A percentile compares a stretch with the other conserved stretches of the same genome.
Evolutionary conservation across 2,329 filamentous ascomycete genomes (phyloP).

Genomic region (Arthrobotrys entomopaga): DNA sequence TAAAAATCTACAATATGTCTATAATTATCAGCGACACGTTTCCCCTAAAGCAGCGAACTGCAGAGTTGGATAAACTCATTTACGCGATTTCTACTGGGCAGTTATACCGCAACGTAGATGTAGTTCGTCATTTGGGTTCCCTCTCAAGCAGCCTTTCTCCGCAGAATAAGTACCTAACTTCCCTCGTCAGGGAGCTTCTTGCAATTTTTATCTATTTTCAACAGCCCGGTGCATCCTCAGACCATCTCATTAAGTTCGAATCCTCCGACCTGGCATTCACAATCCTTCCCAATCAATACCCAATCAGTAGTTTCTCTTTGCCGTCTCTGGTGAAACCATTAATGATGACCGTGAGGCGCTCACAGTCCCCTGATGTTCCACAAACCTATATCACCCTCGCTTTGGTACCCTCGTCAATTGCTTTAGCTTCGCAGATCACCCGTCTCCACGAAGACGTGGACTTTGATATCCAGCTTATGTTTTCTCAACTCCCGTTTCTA

Average conservation of each 20-base stretch:
- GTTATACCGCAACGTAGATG: slow-evolving; percentile 1
- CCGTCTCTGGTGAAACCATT: not conserved
- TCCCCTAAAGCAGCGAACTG: not conserved
- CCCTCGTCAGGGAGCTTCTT: not conserved
- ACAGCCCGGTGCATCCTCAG: no score
- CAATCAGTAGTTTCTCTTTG: not conserved
- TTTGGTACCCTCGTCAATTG: not conserved
- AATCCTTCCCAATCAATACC: not conserved
- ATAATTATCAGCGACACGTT: not conserved
- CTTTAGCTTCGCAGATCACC: not conserved
- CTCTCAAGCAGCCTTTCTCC: not conserved
- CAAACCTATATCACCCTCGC: slow-evolving; percentile 10
- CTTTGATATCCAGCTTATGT: slow-evolving; percentile 33
- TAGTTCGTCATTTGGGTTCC: not conserved
- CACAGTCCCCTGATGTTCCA: not conserved
- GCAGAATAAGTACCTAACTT: not conserved
- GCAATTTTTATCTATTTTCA: not conserved
- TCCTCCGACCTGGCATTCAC: slow-evolving; percentile 10
- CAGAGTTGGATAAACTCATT: not conserved
- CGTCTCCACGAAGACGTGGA: slow-evolving; percentile 8
- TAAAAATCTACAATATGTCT: not conserved
- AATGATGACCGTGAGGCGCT: slow-evolving; percentile 10
- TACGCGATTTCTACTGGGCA: not conserved
- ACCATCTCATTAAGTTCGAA: slow-evolving; percentile 4
- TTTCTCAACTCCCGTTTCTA: slow-evolving; percentile 20